These are phyloP conservation scores for Zymoseptoria tritici DNA, from an alignment of 2,329 filamentous ascomycete species.

Conservation along the genomic window DNA sequence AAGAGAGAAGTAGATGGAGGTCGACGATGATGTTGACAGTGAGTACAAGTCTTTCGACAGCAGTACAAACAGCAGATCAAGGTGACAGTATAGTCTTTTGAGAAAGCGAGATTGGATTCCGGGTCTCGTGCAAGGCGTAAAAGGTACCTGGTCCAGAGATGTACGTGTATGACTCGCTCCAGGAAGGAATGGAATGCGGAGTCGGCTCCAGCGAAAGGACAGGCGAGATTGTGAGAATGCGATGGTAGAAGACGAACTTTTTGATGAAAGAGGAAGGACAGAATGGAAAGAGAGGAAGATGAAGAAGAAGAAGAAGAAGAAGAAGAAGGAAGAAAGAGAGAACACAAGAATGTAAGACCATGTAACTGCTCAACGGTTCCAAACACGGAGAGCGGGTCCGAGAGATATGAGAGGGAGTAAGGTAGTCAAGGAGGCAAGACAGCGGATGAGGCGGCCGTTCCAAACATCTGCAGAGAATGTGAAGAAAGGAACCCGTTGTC, in stretches of 20 bases:
- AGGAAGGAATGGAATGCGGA: background rate
- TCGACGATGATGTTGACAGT: background rate
- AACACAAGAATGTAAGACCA: background rate
- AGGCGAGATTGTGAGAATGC: background rate
- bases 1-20: background rate
- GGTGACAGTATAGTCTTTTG: background rate
- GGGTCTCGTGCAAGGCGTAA: background rate
- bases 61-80: background rate
- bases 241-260: background rate
- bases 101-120: background rate
- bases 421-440: too few species aligned
- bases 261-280: too few species aligned
- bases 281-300: background rate
- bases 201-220: background rate
- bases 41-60: constrained; percentile 2
- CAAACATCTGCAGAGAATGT: background rate
- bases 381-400: background rate
- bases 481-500: too few species aligned
- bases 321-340: background rate
- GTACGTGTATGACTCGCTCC: background rate
- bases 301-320: background rate
- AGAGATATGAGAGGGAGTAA: too few species aligned
- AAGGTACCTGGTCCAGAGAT: background rate
- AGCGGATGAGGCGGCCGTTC: too few species aligned
- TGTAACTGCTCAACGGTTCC: background rate